These are phyloP conservation scores for Inga oerstediana DNA, from an alignment of 306 rosid species.

Conservation along the genomic window DNA sequence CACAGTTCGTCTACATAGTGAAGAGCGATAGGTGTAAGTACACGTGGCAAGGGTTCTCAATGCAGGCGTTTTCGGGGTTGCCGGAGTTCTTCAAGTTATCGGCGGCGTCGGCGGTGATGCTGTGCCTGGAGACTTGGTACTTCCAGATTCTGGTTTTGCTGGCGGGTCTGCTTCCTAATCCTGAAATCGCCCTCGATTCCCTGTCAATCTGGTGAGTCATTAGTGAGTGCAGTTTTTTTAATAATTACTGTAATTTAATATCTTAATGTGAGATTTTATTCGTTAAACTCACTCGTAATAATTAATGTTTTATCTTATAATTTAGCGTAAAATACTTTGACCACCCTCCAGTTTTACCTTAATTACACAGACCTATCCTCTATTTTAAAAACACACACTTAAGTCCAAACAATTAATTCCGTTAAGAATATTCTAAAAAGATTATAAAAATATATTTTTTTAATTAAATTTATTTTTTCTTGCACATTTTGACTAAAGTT, in stretches of 20 bases:
- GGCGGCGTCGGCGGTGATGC: constrained; percentile 74
- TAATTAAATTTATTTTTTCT: no score
- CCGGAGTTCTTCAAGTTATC: constrained; percentile 62
- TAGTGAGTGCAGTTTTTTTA: not conserved
- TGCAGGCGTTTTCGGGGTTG: constrained; percentile 53
- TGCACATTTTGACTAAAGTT: no score
- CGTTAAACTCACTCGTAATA: no score
- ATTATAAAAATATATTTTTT: no score
- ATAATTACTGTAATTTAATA: not conserved
- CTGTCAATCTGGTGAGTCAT: constrained; percentile 63
- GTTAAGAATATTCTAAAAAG: no score
- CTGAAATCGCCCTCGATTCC: constrained; percentile 73
- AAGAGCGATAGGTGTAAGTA: constrained; percentile 57
- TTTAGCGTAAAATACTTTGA: no score
- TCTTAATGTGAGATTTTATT: not conserved
- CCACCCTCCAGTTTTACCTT: no score
- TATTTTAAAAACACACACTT: no score
- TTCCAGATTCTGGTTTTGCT: constrained; percentile 75
- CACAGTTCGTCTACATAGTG: constrained; percentile 62
- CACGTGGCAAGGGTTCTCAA: constrained; percentile 69
- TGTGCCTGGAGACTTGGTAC: constrained; percentile 78
- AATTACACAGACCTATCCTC: no score
- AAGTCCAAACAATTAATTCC: no score
- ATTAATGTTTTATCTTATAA: no score
- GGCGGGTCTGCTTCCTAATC: constrained; percentile 70